Evolutionary conservation across 192 early-diverging fungal genomes (phyloP).

Genomic region (Geranomyces michiganensis): DNA sequence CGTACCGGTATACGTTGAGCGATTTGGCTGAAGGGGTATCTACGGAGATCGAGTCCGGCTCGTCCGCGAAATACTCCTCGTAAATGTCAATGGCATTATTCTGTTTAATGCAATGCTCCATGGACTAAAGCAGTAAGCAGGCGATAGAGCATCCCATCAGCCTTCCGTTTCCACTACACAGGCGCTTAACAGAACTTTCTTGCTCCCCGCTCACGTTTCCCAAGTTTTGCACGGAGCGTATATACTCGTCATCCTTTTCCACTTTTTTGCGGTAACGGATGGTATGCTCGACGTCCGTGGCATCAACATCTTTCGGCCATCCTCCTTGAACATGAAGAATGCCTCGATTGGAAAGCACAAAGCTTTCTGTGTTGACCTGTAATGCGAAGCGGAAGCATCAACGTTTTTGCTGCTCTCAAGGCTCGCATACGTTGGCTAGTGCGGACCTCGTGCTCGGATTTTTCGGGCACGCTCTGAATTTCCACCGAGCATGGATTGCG

Average conservation of each 20-base stretch:
- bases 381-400: background rate
- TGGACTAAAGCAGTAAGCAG: conserved; percentile 34
- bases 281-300: conserved; percentile 64
- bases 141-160: background rate
- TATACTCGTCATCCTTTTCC: conserved; percentile 69
- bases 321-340: conserved; percentile 63
- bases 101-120: conserved; percentile 69
- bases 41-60: conserved; percentile 42
- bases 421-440: background rate
- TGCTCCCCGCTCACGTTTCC: conserved; percentile 33
- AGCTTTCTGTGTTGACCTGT: conserved; percentile 63
- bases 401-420: background rate
- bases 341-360: conserved; percentile 52
- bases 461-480: conserved; percentile 56
- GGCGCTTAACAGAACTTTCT: background rate
- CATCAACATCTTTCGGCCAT: conserved; percentile 69
- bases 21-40: conserved; percentile 58
- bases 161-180: background rate
- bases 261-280: conserved; percentile 67
- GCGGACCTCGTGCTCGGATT: conserved; percentile 61
- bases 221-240: conserved; percentile 52
- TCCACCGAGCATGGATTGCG: conserved; percentile 51
- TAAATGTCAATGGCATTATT: conserved; percentile 73
- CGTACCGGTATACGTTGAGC: conserved; percentile 60
- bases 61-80: conserved; percentile 62